Evolutionary conservation across 2,329 filamentous ascomycete species (phyloP), one percentile per base, ranked within the genome.

Genomic region (Whalleya microplaca): DNA sequence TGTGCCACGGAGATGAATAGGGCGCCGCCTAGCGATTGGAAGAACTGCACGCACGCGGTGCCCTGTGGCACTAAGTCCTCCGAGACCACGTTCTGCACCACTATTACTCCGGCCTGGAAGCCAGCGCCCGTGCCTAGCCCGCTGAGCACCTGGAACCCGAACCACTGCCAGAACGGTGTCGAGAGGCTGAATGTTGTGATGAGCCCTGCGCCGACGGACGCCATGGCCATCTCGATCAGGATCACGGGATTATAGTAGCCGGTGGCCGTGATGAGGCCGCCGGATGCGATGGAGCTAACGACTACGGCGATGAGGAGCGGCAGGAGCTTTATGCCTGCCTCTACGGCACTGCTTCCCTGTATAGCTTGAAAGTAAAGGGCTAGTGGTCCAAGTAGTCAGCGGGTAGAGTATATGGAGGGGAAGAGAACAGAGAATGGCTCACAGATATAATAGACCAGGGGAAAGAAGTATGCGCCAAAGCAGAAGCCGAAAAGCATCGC

Each of bases 1-100:
- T 91, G 85, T 0, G 83, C 83, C 9, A 89, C 83, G 5, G 84
- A 81, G 46, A 91, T 82, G 62, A 84, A 84, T 21, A 91, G 72
- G 2, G 88, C 85, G 2, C 87, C 87, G 41, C 87, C 87, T 2
- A 91, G 77, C 1, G 80, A 79, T 66, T 89, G 85, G 73, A 84
- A 85, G 72, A 90, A 88, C 37, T 80, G 77, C 1, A 84, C 76
- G 48, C 74, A 79, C 5, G 81, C 80, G 4, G 78, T 82, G 23
- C 73, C 82, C 1, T 82, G 74, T 1, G 82, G 78, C 16, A 84
- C 74, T 55, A 80, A 78, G 2, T 77, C 73, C 29, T 78, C 73
- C 0, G 77, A 68, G 1, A 84, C 72, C 0, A 78, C 77, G 42
- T 80, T 83, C 64, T 85, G 83, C 2, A 84, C 78, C 5, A 80